Percentiles rank a stretch among this genome's conserved stretches.
Evolutionary conservation across 192 early-diverging fungal genomes (phyloP).

Genomic region (Backusella macrospora): DNA sequence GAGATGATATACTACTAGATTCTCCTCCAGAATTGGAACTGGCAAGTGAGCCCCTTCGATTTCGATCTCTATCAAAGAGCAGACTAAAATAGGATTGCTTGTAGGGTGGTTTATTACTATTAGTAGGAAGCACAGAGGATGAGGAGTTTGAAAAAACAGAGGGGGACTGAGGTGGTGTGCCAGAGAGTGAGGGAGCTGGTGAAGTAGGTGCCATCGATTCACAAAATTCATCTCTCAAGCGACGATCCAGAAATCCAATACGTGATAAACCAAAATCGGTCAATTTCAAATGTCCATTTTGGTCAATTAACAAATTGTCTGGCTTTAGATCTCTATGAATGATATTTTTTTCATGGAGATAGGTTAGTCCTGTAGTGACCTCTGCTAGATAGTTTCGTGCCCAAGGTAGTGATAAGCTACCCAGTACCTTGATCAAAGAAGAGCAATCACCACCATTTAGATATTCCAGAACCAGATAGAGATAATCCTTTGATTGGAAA

Average conservation of each 20-base stretch:
- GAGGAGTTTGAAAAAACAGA: conserved; percentile 24
- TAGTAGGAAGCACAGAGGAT: not conserved
- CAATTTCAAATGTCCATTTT: conserved; percentile 82
- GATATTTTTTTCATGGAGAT: conserved; percentile 76
- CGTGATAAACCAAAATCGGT: conserved; percentile 88
- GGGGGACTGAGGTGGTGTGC: conserved; percentile 38
- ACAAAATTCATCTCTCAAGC: conserved; percentile 57
- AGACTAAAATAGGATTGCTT: conserved; percentile 42
- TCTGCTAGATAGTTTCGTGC: conserved; percentile 84
- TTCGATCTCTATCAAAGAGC: conserved; percentile 42
- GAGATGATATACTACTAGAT: not conserved
- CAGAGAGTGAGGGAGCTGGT: conserved; percentile 34
- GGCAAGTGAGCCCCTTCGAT: conserved; percentile 50
- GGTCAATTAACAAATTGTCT: conserved; percentile 85
- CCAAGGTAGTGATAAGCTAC: conserved; percentile 79
- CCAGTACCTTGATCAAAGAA: conserved; percentile 76
- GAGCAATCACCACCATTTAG: conserved; percentile 89
- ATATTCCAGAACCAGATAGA: conserved; percentile 90
- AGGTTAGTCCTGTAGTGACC: conserved; percentile 79
- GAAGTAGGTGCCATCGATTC: conserved; percentile 20
- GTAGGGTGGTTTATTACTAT: conserved; percentile 22
- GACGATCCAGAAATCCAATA: conserved; percentile 81
- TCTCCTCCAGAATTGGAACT: conserved; percentile 46
- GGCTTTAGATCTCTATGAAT: conserved; percentile 90
- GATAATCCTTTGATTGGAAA: conserved; percentile 82